Evolutionary conservation across 192 early-diverging fungal genomes (phyloP), one percentile per base, ranked within the genome.

Genomic region (Podila epicladia): DNA sequence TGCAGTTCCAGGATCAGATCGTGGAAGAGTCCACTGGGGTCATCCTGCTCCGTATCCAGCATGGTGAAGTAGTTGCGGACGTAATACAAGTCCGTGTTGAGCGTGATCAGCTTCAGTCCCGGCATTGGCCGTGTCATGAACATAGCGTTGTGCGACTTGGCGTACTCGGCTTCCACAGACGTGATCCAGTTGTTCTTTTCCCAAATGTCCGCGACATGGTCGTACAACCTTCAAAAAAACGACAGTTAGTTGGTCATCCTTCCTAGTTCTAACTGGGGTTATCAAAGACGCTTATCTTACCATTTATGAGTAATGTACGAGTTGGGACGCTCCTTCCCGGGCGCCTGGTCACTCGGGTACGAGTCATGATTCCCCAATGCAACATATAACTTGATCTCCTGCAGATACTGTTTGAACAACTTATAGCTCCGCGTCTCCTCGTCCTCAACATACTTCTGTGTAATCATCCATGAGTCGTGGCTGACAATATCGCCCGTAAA

Each of bases 71-170:
- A 86, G 74, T 89, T 88, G 49, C 85, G 67, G 24, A 75, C 82
- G 53, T 89, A 88, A 49, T 86, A 89, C 41, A 88, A 74, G 31
- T 88, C 88, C 13, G 88, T 89, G 35, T 89, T 89, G 31, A 89
- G 26, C 4, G 84, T 84, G 62, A 89, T 83, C 33, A 89, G 38
- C 31, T 85, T 85, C 4, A 89, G 62, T 0, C 85, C 87, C 22
- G 65, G 65, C 19, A 72, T 71, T 9, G 87, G 87, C 50, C 79
- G 71, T 0, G 77, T 63, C 31, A 84, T 75, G 64, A 88, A 89
- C 73, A 82, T 85, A 41, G 85, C 88, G 13, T 77, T 82, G 37
- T 85, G 86, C 2, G 77, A 80, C 1, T 71, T 66, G 6, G 75
- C 65, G 9, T 75, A 70, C 0, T 70, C 69, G n/a, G 80, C 84